Evolutionary conservation across 345 rosid genomes (phyloP).

Genomic region (Dipteronia sinensis): DNA sequence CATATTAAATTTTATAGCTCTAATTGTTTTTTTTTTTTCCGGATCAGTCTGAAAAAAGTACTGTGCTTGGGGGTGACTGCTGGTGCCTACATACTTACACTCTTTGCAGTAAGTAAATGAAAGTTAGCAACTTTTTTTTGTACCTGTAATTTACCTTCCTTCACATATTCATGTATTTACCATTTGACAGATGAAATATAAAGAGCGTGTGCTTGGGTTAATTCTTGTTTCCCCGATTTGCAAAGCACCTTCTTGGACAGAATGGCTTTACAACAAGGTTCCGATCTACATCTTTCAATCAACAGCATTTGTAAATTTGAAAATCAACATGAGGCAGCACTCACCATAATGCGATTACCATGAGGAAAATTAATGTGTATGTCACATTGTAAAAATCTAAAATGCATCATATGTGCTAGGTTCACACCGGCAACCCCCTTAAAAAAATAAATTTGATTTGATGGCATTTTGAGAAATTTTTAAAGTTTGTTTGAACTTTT

Average conservation of each 20-base stretch:
- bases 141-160: background rate
- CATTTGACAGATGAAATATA: conserved; percentile 53
- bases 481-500: background rate
- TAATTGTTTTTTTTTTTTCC: background rate
- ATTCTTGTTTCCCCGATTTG: conserved; percentile 69
- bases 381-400: background rate
- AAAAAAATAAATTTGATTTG: background rate
- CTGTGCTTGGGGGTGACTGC: conserved; percentile 71
- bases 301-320: background rate
- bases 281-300: conserved; percentile 7
- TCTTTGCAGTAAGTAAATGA: conserved; percentile 53
- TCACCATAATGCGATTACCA: background rate
- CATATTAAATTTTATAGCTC: background rate
- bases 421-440: background rate
- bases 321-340: background rate
- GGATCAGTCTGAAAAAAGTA: conserved; percentile 51
- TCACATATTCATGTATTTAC: conserved; percentile 17
- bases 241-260: conserved; percentile 70
- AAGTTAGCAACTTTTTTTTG: background rate
- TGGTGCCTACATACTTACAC: conserved; percentile 66
- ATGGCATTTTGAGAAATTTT: background rate
- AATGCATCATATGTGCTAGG: background rate
- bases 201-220: conserved; percentile 56
- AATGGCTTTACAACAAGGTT: conserved; percentile 76
- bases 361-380: background rate